Conservation (phyloP, 176 grass and related monocot genomes). For the Oryza longistaminata region DNA sequence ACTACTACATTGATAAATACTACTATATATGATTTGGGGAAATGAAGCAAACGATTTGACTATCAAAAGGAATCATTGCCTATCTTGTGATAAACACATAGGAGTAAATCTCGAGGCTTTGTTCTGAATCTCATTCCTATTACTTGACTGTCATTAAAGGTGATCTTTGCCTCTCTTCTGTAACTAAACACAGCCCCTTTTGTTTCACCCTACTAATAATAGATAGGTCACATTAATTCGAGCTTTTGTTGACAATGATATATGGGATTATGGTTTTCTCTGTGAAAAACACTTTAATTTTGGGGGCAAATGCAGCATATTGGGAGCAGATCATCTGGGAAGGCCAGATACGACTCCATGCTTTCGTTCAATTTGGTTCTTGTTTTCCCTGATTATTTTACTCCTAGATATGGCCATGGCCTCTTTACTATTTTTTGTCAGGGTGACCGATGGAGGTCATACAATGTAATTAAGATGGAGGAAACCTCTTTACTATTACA, state of each 20-base stretch:
- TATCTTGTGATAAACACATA: neutral
- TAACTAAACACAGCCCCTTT: conserved; percentile 13
- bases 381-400: neutral
- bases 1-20: neutral
- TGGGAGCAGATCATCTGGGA: neutral
- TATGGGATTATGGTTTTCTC: neutral
- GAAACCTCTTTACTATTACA: neutral
- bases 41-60: neutral
- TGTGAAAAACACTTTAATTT: neutral
- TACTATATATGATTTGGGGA: neutral
- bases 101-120: neutral
- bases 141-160: neutral
- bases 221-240: neutral
- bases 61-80: neutral
- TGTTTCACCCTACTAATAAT: neutral
- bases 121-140: neutral
- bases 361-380: neutral
- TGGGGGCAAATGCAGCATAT: neutral
- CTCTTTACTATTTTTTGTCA: neutral
- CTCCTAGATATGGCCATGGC: neutral
- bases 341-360: neutral
- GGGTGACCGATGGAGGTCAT: too few species aligned
- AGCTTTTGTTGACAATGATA: neutral
- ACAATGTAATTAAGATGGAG: too few species aligned
- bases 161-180: neutral